These are phyloP conservation scores for Sesbania bispinosa DNA, from an alignment of 306 rosid genomes.

Conservation along the genomic window DNA sequence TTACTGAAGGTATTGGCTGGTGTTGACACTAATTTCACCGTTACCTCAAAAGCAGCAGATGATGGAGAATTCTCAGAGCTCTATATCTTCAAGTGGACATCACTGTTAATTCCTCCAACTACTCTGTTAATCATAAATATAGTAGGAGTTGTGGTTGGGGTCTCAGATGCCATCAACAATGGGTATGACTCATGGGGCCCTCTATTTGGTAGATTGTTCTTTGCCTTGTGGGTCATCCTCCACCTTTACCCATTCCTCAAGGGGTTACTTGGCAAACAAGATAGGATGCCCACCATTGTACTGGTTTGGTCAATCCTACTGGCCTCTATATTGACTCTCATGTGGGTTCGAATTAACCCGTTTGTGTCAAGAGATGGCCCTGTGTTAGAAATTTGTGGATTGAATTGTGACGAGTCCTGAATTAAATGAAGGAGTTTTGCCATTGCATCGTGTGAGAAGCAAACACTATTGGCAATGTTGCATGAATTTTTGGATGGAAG, in stretches of 20 bases:
- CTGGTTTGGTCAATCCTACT: constrained; percentile 76
- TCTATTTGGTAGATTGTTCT: constrained; percentile 73
- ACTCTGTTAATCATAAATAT: constrained; percentile 63
- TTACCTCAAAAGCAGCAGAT: constrained; percentile 81
- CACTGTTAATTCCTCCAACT: constrained; percentile 63
- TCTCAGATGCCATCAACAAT: constrained; percentile 75
- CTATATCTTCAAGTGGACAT: constrained; percentile 79
- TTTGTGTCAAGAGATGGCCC: constrained; percentile 75
- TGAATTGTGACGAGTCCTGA: constrained; percentile 54
- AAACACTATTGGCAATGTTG: constrained; percentile 8
- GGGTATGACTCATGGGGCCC: constrained; percentile 91
- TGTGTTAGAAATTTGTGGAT: constrained; percentile 66
- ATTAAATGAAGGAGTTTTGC: constrained; percentile 9
- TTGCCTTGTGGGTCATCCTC: constrained; percentile 69
- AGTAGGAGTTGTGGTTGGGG: constrained; percentile 67
- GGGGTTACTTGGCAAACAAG: constrained; percentile 66
- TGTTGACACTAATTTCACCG: constrained; percentile 73
- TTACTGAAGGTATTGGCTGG: constrained; percentile 79
- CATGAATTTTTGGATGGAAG: constrained; percentile 22
- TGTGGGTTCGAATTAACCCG: constrained; percentile 81
- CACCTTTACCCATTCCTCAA: constrained; percentile 88
- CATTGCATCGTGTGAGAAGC: constrained; percentile 14
- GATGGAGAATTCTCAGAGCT: constrained; percentile 83
- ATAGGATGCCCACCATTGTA: constrained; percentile 63
- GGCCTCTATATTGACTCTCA: constrained; percentile 66